phyloP scores from a whole-genome alignment of 495 filamentous ascomycete species.

The Wilcoxina mikolae region DNA sequence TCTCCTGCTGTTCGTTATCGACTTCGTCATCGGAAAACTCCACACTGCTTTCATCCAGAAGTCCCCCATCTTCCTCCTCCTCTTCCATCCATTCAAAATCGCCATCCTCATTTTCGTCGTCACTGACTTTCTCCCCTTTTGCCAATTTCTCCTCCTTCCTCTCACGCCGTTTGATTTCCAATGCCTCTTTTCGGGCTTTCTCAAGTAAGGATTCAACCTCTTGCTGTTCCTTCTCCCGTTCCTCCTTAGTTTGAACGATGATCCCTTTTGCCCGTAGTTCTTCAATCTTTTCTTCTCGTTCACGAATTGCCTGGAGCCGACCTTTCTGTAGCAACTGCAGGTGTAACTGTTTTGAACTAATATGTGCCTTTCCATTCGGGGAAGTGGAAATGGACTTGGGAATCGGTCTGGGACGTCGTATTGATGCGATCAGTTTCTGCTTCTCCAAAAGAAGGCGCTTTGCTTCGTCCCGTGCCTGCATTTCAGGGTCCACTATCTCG shows the following conservation, averaged over 20 bases:
- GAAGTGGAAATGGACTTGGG: background rate
- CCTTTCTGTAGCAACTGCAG: slow-evolving; percentile 50
- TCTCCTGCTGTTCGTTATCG: slow-evolving; percentile 28
- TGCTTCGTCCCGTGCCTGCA: background rate
- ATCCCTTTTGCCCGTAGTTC: slow-evolving; percentile 65
- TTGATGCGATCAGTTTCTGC: slow-evolving; percentile 31
- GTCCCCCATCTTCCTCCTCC: slow-evolving; percentile 27
- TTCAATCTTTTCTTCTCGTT: slow-evolving; percentile 64
- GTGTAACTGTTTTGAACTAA: slow-evolving; percentile 59
- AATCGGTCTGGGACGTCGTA: slow-evolving; percentile 3
- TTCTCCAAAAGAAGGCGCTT: slow-evolving; percentile 21
- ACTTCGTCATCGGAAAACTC: slow-evolving; percentile 35
- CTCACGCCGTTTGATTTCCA: slow-evolving; percentile 64
- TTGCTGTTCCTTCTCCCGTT: slow-evolving; percentile 61
- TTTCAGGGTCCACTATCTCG: slow-evolving; percentile 37
- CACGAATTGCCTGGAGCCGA: slow-evolving; percentile 61
- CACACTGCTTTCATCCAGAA: slow-evolving; percentile 32
- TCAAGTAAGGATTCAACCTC: slow-evolving; percentile 78
- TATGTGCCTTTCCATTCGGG: slow-evolving; percentile 17
- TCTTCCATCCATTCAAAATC: slow-evolving; percentile 41
- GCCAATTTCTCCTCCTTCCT: slow-evolving; percentile 51
- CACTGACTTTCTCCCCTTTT: slow-evolving; percentile 40
- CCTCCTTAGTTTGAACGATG: slow-evolving; percentile 69
- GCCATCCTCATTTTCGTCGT: slow-evolving; percentile 50
- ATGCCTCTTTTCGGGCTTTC: slow-evolving; percentile 64